A percentile compares a stretch with the other conserved stretches of the same genome.
These are phyloP conservation scores for Claviceps purpurea DNA, from an alignment of 2,329 filamentous ascomycete species.

Conservation along the genomic window DNA sequence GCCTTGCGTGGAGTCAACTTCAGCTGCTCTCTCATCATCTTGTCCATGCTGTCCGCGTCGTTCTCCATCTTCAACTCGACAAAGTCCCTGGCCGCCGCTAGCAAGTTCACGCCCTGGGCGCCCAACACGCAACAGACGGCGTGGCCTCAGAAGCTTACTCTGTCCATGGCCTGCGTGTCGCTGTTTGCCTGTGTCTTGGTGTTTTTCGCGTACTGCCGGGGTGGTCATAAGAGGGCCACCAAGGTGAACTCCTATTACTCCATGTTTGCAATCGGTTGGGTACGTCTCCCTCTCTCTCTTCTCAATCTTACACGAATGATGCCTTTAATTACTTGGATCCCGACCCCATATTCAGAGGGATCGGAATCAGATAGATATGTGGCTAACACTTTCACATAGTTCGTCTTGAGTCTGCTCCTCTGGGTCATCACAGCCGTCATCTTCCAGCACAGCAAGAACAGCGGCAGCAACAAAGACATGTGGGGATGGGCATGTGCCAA, in stretches of 20 bases:
- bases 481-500: conserved; percentile 98
- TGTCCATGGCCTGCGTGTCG: conserved; percentile 68
- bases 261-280: conserved; percentile 77
- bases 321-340: not conserved
- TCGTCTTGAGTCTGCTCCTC: conserved; percentile 83
- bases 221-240: conserved; percentile 77
- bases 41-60: conserved; percentile 78
- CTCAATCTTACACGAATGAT: not conserved
- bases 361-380: no score
- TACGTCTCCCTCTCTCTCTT: conserved; percentile 10
- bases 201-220: conserved; percentile 75
- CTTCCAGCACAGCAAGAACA: conserved; percentile 65
- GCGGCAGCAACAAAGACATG: conserved; percentile 64
- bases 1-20: conserved; percentile 94
- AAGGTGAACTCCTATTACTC: conserved; percentile 95
- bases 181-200: conserved; percentile 66
- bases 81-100: conserved; percentile 57
- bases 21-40: conserved; percentile 87
- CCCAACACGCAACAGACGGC: conserved; percentile 47
- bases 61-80: conserved; percentile 90
- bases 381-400: conserved; percentile 23
- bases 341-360: no score
- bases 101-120: conserved; percentile 77
- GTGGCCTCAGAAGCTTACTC: conserved; percentile 82
- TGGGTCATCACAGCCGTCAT: conserved; percentile 80